A percentile compares a stretch with the other conserved stretches of the same genome.
Evolutionary conservation across 768 basidiomycete genomes (phyloP).

Genomic region (Amanita molliuscula): DNA sequence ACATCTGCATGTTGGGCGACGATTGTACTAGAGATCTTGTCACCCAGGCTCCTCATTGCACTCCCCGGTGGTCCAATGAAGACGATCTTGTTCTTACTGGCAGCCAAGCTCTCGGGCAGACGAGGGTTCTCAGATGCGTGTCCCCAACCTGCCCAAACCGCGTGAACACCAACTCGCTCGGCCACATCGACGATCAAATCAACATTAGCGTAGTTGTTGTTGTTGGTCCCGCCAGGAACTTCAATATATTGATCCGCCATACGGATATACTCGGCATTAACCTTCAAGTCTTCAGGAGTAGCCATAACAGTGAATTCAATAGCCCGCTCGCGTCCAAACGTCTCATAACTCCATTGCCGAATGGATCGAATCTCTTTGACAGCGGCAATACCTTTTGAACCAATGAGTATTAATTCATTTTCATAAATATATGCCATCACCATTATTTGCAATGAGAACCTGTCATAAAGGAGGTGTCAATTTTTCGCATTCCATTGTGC

Average conservation of each 20-base stretch:
- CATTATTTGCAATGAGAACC: conserved; percentile 99
- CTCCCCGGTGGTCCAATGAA: conserved; percentile 99
- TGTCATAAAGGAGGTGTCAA: conserved; percentile 19
- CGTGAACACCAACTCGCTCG: conserved; percentile 94
- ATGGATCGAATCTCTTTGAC: conserved; percentile 99
- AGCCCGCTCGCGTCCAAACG: conserved; percentile 91
- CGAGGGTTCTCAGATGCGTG: conserved; percentile 99
- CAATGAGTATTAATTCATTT: conserved; percentile 10
- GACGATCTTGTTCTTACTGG: conserved; percentile 91
- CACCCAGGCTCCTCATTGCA: conserved; percentile 97
- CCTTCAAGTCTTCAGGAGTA: conserved; percentile 95
- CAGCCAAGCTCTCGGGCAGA: conserved; percentile 85
- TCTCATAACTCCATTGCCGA: conserved; percentile 99
- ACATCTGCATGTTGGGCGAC: conserved; percentile 95
- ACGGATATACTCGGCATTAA: conserved; percentile 99
- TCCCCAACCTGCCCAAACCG: conserved; percentile 99
- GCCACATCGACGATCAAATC: conserved; percentile 98
- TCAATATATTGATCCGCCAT: conserved; percentile 99
- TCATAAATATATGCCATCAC: conserved; percentile 24
- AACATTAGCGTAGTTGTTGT: conserved; percentile 99
- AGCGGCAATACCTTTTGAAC: conserved; percentile 79
- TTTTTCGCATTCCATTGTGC: conserved; percentile 1
- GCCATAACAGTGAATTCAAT: conserved; percentile 99
- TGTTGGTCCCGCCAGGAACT: conserved; percentile 96
- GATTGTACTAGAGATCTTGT: conserved; percentile 99